Conservation (phyloP, 768 basidiomycete genomes). For the Lyophyllum decastes region DNA sequence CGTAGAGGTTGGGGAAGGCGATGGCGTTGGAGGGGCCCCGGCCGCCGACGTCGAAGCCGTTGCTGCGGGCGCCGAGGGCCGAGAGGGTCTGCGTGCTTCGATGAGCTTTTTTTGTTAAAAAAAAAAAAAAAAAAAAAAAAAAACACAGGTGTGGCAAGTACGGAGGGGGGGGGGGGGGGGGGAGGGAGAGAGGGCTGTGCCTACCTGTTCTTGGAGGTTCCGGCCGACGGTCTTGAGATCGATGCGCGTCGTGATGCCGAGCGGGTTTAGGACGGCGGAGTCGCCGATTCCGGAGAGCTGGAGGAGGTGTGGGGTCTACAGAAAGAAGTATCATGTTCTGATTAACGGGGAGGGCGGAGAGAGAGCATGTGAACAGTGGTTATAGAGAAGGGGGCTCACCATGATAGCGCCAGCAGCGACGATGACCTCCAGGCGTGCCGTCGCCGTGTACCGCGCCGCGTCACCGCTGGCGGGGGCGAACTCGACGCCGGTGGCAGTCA, state of each 20-base stretch:
- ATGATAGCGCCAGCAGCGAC: conserved; percentile 54
- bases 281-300: conserved; percentile 63
- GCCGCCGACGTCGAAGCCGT: conserved; percentile 41
- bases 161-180: no score
- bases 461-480: conserved; percentile 42
- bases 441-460: conserved; percentile 38
- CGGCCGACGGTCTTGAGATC: conserved; percentile 52
- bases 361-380: no score
- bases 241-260: conserved; percentile 49
- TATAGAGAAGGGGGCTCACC: no score
- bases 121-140: no score
- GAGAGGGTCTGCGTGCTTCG: conserved; percentile 40
- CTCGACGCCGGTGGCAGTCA: conserved; percentile 46
- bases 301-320: conserved; percentile 47
- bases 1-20: conserved; percentile 51
- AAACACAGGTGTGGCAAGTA: no score
- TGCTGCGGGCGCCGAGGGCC: conserved; percentile 39
- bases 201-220: conserved; percentile 62
- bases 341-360: not conserved
- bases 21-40: conserved; percentile 49
- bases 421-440: conserved; percentile 51
- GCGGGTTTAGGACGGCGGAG: conserved; percentile 38
- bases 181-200: not conserved
- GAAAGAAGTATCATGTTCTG: no score
- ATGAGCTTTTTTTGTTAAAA: no score